Conservation (phyloP, 306 rosid genomes). For the Prunus davidiana region DNA sequence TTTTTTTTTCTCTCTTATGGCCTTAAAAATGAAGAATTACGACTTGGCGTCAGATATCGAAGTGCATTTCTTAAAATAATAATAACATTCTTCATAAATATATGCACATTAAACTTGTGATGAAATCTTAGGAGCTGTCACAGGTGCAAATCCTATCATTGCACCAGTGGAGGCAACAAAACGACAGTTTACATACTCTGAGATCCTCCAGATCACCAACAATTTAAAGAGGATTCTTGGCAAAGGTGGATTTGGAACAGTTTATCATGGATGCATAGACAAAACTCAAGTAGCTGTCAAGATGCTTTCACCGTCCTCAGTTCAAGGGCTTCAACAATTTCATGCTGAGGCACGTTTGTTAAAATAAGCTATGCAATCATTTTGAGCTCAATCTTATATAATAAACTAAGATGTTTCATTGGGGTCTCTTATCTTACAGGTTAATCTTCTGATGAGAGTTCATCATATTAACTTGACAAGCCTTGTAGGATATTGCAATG, state of each 20-base stretch:
- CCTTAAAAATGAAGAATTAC: too few relatives aligned
- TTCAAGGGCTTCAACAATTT: conserved; percentile 51
- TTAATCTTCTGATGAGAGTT: conserved; percentile 33
- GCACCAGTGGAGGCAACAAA: conserved; percentile 17
- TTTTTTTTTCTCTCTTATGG: too few relatives aligned
- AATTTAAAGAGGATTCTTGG: conserved; percentile 42
- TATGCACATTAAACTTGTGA: too few relatives aligned
- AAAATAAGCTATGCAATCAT: not conserved
- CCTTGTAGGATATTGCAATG: conserved; percentile 37
- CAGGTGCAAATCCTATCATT: too few relatives aligned
- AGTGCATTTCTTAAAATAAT: too few relatives aligned
- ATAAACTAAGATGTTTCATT: not conserved
- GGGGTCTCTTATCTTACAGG: conserved; percentile 12
- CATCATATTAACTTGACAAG: conserved; percentile 38
- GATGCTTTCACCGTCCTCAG: conserved; percentile 35
- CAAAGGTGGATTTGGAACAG: conserved; percentile 54
- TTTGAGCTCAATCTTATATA: not conserved
- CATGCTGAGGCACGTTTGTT: conserved; percentile 47
- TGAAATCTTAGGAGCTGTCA: not conserved
- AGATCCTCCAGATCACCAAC: conserved; percentile 37
- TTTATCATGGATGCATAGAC: conserved; percentile 40
- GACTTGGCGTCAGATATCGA: too few relatives aligned
- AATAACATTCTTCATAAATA: too few relatives aligned
- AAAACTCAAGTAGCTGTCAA: conserved; percentile 54
- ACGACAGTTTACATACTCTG: conserved; percentile 34